Base-by-base conservation (phyloP, 2,329 filamentous ascomycete genomes). In the Xenosphaeropsis pyriputrescens region DNA sequence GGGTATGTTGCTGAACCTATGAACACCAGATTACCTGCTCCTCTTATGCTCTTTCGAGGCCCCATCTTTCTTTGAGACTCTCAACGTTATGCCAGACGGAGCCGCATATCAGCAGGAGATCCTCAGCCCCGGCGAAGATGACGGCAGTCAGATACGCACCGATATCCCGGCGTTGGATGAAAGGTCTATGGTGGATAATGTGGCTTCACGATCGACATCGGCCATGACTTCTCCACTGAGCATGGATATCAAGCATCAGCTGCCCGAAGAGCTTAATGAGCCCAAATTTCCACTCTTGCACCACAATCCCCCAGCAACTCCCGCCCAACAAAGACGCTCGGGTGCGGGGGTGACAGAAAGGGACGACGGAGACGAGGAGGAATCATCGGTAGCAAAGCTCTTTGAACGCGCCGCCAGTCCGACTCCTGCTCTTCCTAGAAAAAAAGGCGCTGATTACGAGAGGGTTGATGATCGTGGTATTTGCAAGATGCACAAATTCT, bases 401-500 rank as follows among this genome's bases (percentile, higher is more conserved):
- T 76, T 76, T 41, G 56, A 70, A 17, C 66, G 73, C 34, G 69
- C 64, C 3, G 63, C 61, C 16, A 76, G 70, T 47, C 70, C 51
- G 5, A 43, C 43, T 26, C 47, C 47, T 12, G 50, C 54, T 22
- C 32, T 44, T 36, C 51, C 48, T 38, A 46, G 47, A 34, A 52
- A 48, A 31, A 55, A 49, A 40, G 49, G 47, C 13, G 49, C 47
- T 12, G 47, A 42, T 37, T 52, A 55, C 39, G 52, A 51, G 31
- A 55, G 54, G 37, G 45, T 51, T 33, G 48, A 49, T 11, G 62
- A 64, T 40, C 61, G 68, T 38, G 63, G 64, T 2, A 59, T 69
- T 33, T 64, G 61, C 41, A 66, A 65, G 39, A 94, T 98, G 85
- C 86, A 95, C 64, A 93, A 91, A 52, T 96, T 94, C 59, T 91